Base-by-base conservation (phyloP, 306 rosid species). In the Trifolium fragiferum region DNA sequence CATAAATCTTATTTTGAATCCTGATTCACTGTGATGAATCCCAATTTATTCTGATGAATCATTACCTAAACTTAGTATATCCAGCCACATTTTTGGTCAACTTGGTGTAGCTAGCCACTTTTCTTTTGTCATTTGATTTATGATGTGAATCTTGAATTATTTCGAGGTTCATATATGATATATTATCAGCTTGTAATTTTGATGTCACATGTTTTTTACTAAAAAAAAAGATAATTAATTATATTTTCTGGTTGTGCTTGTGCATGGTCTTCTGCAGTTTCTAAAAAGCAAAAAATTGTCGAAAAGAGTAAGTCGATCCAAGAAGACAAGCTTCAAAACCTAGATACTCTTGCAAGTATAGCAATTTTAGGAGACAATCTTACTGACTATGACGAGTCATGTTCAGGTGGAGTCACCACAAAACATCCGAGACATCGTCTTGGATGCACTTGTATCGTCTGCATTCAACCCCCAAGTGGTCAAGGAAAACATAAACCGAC, bases 401-500 rank as follows among this genome's bases (percentile, higher is more conserved):
- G 84, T 2, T 76, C 72, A 46, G 72, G 70, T 41, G 95, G 85
- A 82, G 86, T 78, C 76, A 92, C 96, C 66, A 92, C 96, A 65
- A 88, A 74, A 78, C 97, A 89, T 80, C 96, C 99, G 1, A 85
- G 96, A 54, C 99, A 90, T 73, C 93, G 96, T 59, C 83, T 84
- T 8, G 99, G 99, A 57, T 94, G 99, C 87, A 77, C 82, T 57
- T 94, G 99, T 77, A 92, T 94, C 14, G 93, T 90, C 41, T 94
- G 99, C 84, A 92, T 83, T 71, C 99, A 92, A 70, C 93, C 99
- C 6, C 93, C 97, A 10, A 92, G 96, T 44, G 99, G 99, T 59
- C 86, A 90, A 84, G 96, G 90, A 27, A 94, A 68, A 79, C 99
- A 92, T 76, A 83, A 78, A 60, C 76, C 93, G 11, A 75, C 93